Evolutionary conservation across 257 asterid species (phyloP), one percentile per base, ranked within the genome.

Genomic region (Nicotiana tomentosiformis): DNA sequence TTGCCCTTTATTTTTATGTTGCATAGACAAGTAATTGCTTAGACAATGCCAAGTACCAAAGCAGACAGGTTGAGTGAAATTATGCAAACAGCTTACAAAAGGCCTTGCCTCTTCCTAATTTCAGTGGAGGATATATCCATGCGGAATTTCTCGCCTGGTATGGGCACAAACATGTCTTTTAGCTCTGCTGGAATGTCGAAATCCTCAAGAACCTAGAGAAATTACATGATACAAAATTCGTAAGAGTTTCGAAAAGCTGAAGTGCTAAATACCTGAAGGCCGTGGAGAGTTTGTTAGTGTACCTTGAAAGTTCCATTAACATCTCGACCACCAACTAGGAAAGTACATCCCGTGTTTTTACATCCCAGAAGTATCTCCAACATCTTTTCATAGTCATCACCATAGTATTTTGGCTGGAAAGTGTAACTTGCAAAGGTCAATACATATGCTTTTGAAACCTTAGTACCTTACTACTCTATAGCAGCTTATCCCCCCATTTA

Each of bases 101-200:
- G 60, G 12, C 91, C 90, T 89, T 58, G 88, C 57, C 65, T 86
- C 67, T 82, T 90, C 90, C 98, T 85, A 84, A 96, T 87, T 85
- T 96, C 98, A 11, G 98, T 88, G 12, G 99, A 96, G 23, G 99
- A 96, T 81, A 96, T 93, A 83, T 94, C 98, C 94, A 90, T 66
- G 14, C 95, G 91, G 68, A 96, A 96, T 60, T 82, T 87, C 66
- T 96, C 95, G 0, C 85, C 85, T 12, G 98, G 98, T 84, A 96
- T 94, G 30, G 98, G 85, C 77, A 93, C 86, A 82, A 94, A 94
- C 93, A 96, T 85, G 81, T 90, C 96, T 80, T 86, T 86, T 10
- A 96, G 89, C 89, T 93, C 95, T 90, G 76, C 85, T 7, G 98
- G 98, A 79, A 94, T 90, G 83, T 91, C 90, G 26, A 92, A 89